Evolutionary conservation across 2,329 filamentous ascomycete species (phyloP).

Genomic region (Lasiodiplodia gonubiensis): DNA sequence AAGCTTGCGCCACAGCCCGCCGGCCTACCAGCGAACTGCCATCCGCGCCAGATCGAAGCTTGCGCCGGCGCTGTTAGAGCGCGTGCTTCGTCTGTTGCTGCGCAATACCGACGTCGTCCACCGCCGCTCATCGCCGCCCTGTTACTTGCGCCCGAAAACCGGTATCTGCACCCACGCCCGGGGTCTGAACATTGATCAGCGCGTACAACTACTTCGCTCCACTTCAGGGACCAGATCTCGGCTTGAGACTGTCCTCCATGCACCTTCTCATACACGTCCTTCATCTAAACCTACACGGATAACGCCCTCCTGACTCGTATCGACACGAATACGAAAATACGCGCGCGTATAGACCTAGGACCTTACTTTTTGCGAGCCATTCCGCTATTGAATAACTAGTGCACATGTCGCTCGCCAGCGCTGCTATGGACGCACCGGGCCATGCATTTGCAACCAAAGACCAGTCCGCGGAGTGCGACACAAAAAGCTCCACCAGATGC

Average conservation of each 20-base stretch:
- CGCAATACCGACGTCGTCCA: background rate
- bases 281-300: background rate
- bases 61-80: background rate
- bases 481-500: background rate
- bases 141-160: background rate
- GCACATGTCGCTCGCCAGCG: background rate
- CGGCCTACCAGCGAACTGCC: background rate
- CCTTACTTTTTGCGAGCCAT: background rate
- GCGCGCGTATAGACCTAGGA: background rate
- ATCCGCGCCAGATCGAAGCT: background rate
- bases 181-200: background rate
- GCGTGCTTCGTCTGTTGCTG: background rate
- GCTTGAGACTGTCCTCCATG: background rate
- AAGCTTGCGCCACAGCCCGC: conserved; percentile 13
- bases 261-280: background rate
- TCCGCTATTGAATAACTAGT: background rate
- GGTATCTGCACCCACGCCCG: background rate
- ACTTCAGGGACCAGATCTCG: conserved; percentile 12
- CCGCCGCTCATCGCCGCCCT: background rate
- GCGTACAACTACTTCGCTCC: background rate
- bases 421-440: background rate
- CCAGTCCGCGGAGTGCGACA: background rate
- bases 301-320: background rate
- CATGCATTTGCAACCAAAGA: background rate
- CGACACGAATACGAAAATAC: conserved; percentile 17